Evolutionary conservation across 139 green algal species (phyloP), one percentile per base, ranked within the genome.

Genomic region (Volvox africanus): DNA sequence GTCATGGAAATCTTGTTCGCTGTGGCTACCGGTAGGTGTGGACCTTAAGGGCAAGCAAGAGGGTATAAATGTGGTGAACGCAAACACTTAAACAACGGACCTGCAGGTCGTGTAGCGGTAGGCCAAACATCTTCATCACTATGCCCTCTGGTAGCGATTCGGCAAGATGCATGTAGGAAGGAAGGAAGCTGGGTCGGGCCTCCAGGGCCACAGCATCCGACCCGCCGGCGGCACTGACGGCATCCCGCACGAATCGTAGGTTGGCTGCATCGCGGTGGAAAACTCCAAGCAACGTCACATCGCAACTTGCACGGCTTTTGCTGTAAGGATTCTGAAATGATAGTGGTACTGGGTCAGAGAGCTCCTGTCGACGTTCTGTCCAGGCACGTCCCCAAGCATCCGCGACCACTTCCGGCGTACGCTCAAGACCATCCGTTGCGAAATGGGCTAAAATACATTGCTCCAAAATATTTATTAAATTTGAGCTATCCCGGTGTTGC

Each of bases 61-160:
- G 44, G 44, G 44, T 55, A 55, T n/a, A n/a, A n/a, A n/a, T 9
- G 44, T 55, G 44, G 44, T 14, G 44, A 55, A 55, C 5, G 9
- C 44, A 55, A 55, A 55, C 44, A 55, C 44, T 55, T 55, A 9
- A 55, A 55, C 44, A 35, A 88, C 36, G 13, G 36, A 44, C 83
- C 83, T 80, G 83, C 67, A 88, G 13, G 83, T 80, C 83, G 3
- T 55, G 24, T 68, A 80, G n/a, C 12, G 83, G 83, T 37, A 44
- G 14, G 3, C 67, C 26, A 13, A 50, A 13, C 35, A 88, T 26
- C 35, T 44, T 37, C 16, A n/a, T 19, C 35, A 68, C 2, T 16
- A 88, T 33, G 6, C 13, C 67, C 22, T 68, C 36, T 28, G 67
- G 61, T 37, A 88, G 0, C 24, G 35, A 36, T 3, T 3, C 36